Evolutionary conservation across 345 rosid genomes (phyloP).

Genomic region (Eucalyptus sideroxylon): DNA sequence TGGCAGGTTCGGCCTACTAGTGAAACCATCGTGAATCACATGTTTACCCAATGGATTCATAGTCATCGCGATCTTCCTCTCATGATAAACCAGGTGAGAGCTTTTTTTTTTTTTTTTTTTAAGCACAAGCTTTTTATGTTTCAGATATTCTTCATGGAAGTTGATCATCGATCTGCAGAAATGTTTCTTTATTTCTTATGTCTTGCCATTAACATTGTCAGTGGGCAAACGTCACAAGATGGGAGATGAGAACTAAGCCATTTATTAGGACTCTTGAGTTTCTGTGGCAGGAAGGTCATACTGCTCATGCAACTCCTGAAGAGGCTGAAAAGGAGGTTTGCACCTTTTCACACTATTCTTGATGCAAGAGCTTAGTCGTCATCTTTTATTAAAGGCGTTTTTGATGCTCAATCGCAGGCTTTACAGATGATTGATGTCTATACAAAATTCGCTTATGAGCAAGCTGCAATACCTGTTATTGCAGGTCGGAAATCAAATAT

Average conservation of each 20-base stretch:
- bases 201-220: neutral
- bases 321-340: constrained; percentile 93
- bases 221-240: constrained; percentile 98
- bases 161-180: neutral
- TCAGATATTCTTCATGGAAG: neutral
- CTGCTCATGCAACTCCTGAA: constrained; percentile 80
- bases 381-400: neutral
- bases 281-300: constrained; percentile 98
- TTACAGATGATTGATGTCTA: constrained; percentile 82
- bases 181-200: neutral
- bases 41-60: constrained; percentile 97
- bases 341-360: neutral
- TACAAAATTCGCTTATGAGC: constrained; percentile 84
- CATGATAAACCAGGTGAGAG: constrained; percentile 75
- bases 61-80: constrained; percentile 95
- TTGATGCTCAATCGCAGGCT: constrained; percentile 48
- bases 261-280: constrained; percentile 94
- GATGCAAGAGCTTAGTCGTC: neutral
- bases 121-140: neutral
- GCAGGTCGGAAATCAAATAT: constrained; percentile 78
- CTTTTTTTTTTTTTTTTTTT: neutral
- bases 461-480: constrained; percentile 92
- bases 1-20: constrained; percentile 98
- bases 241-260: constrained; percentile 95
- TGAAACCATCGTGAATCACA: constrained; percentile 92